Evolutionary conservation across 179 eudicot species (phyloP), one percentile per base, ranked within the genome.

Genomic region (Vitellaria paradoxa): DNA sequence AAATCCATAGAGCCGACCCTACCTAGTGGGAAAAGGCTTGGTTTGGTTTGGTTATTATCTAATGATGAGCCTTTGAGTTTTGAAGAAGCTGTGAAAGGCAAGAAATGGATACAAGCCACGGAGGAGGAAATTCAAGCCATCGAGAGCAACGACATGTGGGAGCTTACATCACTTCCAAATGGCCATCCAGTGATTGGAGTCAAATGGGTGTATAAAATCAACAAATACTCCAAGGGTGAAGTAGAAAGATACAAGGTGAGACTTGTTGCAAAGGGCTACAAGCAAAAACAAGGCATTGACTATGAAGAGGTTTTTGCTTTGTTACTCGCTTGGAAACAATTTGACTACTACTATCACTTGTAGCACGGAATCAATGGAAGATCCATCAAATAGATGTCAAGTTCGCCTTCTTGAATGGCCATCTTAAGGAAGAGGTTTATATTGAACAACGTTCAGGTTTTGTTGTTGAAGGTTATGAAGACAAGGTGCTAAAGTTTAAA

Each of bases 401-500:
- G 50, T 75, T 42, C 7, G 70, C 78, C 0, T 75, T 75, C 14
- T 15, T 75, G 6, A 75, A 75, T 75, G 57, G 77, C 13, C 9
- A 45, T 17, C 26, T 63, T 20, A n/a, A 69, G 9, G 56, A 69
- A 0, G 56, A 69, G 14, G 26, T 69, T 20, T 69, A 72, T 62
- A 5, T 47, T 4, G 45, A 62, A 2, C 77, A 63, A 23, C 50
- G 55, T 10, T 17, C 40, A 6, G 69, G 42, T 14, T 26, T 24
- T 53, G 49, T 11, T 2, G 26, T 17, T 3, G 3, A 13, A 14
- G 47, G 45, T 11, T 6, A 65, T 24, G 64, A 72, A 30, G 11
- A 63, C 4, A 75, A 62, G 26, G 47, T 63, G 3, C 63, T 45
- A 45, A 47, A 64, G 49, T 64, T 42, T 7, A 75, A 64, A 20